Evolutionary conservation across 371 early-diverging fungal genomes (phyloP).

Genomic region (Mucor sp.): DNA sequence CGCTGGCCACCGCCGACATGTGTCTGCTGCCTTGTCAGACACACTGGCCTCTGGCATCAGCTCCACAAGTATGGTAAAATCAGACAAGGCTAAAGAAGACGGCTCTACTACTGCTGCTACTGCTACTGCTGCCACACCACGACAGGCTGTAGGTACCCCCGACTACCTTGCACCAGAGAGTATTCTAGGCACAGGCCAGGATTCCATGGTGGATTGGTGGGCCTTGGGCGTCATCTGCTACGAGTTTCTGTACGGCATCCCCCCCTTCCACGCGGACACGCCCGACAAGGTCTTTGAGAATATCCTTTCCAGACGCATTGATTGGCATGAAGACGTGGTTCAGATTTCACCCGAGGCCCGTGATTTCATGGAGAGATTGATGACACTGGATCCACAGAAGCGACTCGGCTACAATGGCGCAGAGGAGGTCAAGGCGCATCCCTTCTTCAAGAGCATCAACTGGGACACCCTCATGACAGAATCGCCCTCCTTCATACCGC

Average conservation of each 20-base stretch:
- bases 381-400: constrained; percentile 72
- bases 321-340: constrained; percentile 69
- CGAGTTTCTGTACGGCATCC: constrained; percentile 86
- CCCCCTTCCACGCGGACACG: constrained; percentile 85
- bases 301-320: constrained; percentile 74
- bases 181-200: constrained; percentile 85
- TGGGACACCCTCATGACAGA: constrained; percentile 71
- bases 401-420: constrained; percentile 79
- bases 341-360: constrained; percentile 80
- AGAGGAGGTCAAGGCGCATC: constrained; percentile 69
- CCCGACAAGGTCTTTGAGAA: constrained; percentile 87
- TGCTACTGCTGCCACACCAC: neutral
- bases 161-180: constrained; percentile 97
- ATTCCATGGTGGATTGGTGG: constrained; percentile 94
- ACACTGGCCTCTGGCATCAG: constrained; percentile 11
- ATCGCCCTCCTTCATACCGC: constrained; percentile 87
- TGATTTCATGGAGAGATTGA: constrained; percentile 85
- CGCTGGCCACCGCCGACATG: constrained; percentile 23
- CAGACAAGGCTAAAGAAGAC: constrained; percentile 6
- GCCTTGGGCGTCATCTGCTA: constrained; percentile 89
- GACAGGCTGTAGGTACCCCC: constrained; percentile 86
- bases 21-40: constrained; percentile 24
- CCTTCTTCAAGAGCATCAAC: constrained; percentile 65
- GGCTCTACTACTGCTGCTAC: neutral
- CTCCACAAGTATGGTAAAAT: constrained; percentile 6